Percentiles rank a stretch among this genome's conserved stretches.
These are phyloP conservation scores for Colletotrichum coccodes DNA, from an alignment of 2,329 filamentous ascomycete species.

Conservation along the genomic window DNA sequence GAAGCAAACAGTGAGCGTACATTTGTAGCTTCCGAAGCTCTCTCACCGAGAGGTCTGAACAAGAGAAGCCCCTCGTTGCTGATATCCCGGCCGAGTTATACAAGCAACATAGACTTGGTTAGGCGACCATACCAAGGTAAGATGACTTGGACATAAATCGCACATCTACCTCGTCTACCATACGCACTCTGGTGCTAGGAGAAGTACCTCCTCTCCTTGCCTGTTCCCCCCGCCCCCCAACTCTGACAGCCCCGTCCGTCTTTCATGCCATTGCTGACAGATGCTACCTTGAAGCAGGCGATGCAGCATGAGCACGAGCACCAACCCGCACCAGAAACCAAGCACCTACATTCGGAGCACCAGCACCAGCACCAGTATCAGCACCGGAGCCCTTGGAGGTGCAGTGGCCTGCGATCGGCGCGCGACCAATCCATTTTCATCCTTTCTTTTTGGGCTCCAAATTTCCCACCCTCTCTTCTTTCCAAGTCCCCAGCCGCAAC, in stretches of 20 bases:
- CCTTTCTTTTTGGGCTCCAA: conserved; percentile 30
- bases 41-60: not conserved
- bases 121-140: too few species aligned
- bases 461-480: conserved; percentile 22
- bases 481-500: not conserved
- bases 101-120: too few species aligned
- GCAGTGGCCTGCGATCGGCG: conserved; percentile 20
- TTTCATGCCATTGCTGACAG: not conserved
- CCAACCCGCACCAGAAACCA: not conserved
- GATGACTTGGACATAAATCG: too few species aligned
- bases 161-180: too few species aligned
- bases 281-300: not conserved
- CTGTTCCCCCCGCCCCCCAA: too few species aligned
- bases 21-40: not conserved
- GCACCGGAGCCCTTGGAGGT: not conserved
- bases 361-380: not conserved
- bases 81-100: not conserved
- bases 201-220: too few species aligned
- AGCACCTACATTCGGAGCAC: not conserved
- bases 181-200: too few species aligned
- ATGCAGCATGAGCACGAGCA: not conserved
- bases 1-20: not conserved
- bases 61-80: not conserved
- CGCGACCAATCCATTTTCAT: conserved; percentile 32
- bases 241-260: too few species aligned